A percentile compares a stretch with the other conserved stretches of the same genome.
These are phyloP conservation scores for Heterobasidion irregulare DNA, from an alignment of 1,284 basidiomycete genomes.

Conservation along the genomic window DNA sequence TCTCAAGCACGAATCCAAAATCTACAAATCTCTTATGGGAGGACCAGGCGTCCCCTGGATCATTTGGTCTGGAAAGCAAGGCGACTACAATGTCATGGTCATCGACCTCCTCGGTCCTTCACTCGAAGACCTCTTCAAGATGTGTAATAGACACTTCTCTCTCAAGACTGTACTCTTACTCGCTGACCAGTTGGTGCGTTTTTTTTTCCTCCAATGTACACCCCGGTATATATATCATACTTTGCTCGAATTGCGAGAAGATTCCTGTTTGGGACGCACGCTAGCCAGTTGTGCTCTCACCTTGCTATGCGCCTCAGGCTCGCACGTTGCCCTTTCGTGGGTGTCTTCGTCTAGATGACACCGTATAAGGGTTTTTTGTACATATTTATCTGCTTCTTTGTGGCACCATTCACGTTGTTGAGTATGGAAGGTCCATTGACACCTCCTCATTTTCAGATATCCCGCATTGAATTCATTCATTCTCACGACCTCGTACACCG, in stretches of 20 bases:
- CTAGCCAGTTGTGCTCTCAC: too few relatives aligned
- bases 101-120: constrained; percentile 92
- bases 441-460: constrained; percentile 36
- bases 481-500: constrained; percentile 76
- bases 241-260: not conserved
- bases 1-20: constrained; percentile 87
- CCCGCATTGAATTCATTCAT: constrained; percentile 71
- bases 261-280: not conserved
- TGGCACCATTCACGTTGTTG: not conserved
- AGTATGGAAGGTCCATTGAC: not conserved
- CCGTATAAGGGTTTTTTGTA: too few relatives aligned
- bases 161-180: constrained; percentile 90
- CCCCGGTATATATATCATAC: not conserved
- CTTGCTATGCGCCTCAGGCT: too few relatives aligned
- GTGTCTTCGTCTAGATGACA: too few relatives aligned
- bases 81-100: constrained; percentile 96
- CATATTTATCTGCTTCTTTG: not conserved
- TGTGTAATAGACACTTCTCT: constrained; percentile 88
- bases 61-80: constrained; percentile 90
- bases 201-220: not conserved
- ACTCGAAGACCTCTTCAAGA: constrained; percentile 92
- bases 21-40: constrained; percentile 90
- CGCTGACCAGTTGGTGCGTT: constrained; percentile 83
- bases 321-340: too few relatives aligned
- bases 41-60: constrained; percentile 93